Evolutionary conservation across 257 asterid species (phyloP).

Genomic region (Gentiana straminea): DNA sequence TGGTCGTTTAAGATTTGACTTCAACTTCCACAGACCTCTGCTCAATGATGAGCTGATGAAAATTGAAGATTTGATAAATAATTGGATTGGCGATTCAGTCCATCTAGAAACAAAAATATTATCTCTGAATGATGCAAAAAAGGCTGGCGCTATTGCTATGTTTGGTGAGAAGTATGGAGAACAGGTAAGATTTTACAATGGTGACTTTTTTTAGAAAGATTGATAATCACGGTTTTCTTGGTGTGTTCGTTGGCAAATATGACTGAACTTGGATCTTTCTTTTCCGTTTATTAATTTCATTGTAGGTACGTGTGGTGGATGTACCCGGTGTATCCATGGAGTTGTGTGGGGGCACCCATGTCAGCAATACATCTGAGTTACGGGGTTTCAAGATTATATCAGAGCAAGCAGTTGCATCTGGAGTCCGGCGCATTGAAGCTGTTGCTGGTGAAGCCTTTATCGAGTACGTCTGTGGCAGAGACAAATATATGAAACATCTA

Average conservation of each 20-base stretch:
- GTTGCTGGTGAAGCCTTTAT: conserved; percentile 94
- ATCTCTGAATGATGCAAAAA: conserved; percentile 77
- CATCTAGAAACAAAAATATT: conserved; percentile 64
- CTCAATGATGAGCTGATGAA: conserved; percentile 55
- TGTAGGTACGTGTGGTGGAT: conserved; percentile 89
- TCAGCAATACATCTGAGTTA: conserved; percentile 58
- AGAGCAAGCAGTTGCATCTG: conserved; percentile 85
- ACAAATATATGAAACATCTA: conserved; percentile 82
- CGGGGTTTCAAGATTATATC: conserved; percentile 85
- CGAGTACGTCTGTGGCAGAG: conserved; percentile 72
- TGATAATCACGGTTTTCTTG: too few relatives aligned
- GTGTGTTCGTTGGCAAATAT: too few relatives aligned
- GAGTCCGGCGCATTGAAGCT: conserved; percentile 86
- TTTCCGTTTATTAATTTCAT: not conserved
- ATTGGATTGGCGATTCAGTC: conserved; percentile 80
- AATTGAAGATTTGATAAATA: conserved; percentile 69
- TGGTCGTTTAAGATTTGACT: conserved; percentile 89
- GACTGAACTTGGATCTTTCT: not conserved
- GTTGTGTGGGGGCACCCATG: conserved; percentile 96
- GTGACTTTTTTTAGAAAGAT: too few relatives aligned
- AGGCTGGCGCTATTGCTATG: conserved; percentile 93
- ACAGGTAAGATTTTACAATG: conserved; percentile 28
- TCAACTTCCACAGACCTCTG: conserved; percentile 79
- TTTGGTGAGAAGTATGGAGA: conserved; percentile 98
- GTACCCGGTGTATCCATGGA: conserved; percentile 96